phyloP scores from a whole-genome alignment of 148 eudicot species.

The Vaccinium vitisidaea region DNA sequence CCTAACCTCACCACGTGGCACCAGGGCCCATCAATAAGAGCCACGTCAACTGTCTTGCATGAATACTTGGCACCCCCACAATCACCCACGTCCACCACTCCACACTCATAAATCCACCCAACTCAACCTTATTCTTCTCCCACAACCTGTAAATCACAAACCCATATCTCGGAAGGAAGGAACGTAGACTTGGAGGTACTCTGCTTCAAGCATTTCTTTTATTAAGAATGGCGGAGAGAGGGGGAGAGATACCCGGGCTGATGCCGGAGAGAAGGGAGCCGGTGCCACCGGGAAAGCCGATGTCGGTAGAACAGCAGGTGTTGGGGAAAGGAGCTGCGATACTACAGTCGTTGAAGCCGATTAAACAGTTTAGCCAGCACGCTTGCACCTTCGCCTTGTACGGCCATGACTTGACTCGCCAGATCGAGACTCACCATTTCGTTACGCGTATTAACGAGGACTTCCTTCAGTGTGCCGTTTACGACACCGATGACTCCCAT shows the following conservation, averaged over 20 bases:
- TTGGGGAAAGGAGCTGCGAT: slow-evolving; percentile 54
- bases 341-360: slow-evolving; percentile 58
- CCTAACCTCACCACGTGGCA: slow-evolving; percentile 3
- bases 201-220: background rate
- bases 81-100: background rate
- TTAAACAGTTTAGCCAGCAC: slow-evolving; percentile 48
- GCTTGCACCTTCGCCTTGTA: slow-evolving; percentile 58
- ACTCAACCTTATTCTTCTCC: background rate
- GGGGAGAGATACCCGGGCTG: background rate
- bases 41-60: background rate
- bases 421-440: slow-evolving; percentile 60
- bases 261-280: background rate
- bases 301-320: slow-evolving; percentile 30
- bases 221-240: background rate
- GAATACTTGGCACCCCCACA: background rate
- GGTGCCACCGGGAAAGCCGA: slow-evolving; percentile 1
- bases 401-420: slow-evolving; percentile 66
- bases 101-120: background rate
- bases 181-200: background rate
- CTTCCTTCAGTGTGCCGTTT: slow-evolving; percentile 70
- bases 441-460: slow-evolving; percentile 51
- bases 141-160: too few relatives aligned
- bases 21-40: background rate
- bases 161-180: background rate
- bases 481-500: slow-evolving; percentile 43